phyloP scores from a whole-genome alignment of 148 eudicot species.

The Arctostaphylos glauca region DNA sequence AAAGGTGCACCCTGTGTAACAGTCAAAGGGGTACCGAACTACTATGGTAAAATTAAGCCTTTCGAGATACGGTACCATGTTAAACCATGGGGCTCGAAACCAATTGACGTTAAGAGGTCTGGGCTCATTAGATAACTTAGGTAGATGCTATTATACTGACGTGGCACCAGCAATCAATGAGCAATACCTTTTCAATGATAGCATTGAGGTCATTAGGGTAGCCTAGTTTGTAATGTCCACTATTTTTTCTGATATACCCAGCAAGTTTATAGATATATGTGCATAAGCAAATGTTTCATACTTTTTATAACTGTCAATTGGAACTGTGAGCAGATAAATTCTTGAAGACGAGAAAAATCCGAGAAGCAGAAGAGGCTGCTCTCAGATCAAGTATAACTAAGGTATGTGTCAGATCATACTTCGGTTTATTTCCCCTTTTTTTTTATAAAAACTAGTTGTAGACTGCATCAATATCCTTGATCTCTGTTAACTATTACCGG shows the following conservation, averaged over 20 bases:
- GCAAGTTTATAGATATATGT: neutral
- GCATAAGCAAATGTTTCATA: neutral
- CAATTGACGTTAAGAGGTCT: neutral
- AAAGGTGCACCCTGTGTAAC: neutral
- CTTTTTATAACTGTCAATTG: neutral
- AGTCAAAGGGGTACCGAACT: neutral
- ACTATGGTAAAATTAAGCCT: neutral
- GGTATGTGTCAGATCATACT: slow-evolving; percentile 25
- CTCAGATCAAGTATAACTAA: slow-evolving; percentile 60
- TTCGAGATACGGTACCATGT: neutral
- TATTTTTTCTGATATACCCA: too few species aligned
- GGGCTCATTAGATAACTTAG: neutral
- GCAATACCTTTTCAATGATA: neutral
- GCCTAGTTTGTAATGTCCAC: neutral
- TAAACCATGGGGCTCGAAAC: neutral
- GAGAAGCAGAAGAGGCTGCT: slow-evolving; percentile 83
- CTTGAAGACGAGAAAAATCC: slow-evolving; percentile 71
- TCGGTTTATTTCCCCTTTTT: neutral
- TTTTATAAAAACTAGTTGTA: neutral
- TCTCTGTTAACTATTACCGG: neutral
- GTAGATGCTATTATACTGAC: neutral
- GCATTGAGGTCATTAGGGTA: neutral
- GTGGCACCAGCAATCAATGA: neutral
- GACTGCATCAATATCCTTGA: neutral
- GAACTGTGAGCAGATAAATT: slow-evolving; percentile 45